These are phyloP conservation scores for Liriodendron chinense DNA, from an alignment of 164 flowering plant genomes.

Conservation along the genomic window DNA sequence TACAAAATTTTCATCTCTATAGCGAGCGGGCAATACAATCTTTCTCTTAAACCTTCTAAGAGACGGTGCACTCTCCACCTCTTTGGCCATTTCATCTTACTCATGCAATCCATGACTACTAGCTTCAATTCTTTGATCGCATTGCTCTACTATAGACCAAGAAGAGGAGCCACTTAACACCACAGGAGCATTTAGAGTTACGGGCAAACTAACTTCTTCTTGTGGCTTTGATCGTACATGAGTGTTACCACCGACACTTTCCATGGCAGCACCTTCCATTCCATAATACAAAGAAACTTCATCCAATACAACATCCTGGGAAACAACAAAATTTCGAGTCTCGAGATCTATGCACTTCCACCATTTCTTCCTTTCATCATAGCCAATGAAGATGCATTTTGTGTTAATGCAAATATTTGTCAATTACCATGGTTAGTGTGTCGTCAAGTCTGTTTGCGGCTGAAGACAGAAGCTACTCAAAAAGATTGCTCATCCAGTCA, in stretches of 20 bases:
- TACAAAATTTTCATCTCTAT: neutral
- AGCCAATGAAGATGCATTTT: neutral
- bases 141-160: neutral
- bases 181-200: neutral
- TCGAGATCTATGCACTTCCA: neutral
- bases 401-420: too few species aligned
- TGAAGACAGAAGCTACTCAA: too few species aligned
- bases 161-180: neutral
- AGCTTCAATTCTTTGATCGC: neutral
- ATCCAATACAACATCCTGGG: too few species aligned
- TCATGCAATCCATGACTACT: neutral
- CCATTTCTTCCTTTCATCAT: too few species aligned
- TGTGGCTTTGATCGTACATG: neutral
- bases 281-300: neutral
- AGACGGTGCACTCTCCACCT: neutral
- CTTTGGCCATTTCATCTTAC: neutral
- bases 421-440: too few species aligned
- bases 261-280: neutral
- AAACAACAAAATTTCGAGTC: neutral
- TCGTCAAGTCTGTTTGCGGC: too few species aligned
- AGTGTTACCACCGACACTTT: neutral
- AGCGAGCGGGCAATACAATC: neutral
- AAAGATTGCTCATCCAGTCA: too few species aligned
- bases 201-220: neutral
- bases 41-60: neutral